Evolutionary conservation across 495 filamentous ascomycete species (phyloP), one percentile per base, ranked within the genome.

Genomic region (Acidiella bohemica): DNA sequence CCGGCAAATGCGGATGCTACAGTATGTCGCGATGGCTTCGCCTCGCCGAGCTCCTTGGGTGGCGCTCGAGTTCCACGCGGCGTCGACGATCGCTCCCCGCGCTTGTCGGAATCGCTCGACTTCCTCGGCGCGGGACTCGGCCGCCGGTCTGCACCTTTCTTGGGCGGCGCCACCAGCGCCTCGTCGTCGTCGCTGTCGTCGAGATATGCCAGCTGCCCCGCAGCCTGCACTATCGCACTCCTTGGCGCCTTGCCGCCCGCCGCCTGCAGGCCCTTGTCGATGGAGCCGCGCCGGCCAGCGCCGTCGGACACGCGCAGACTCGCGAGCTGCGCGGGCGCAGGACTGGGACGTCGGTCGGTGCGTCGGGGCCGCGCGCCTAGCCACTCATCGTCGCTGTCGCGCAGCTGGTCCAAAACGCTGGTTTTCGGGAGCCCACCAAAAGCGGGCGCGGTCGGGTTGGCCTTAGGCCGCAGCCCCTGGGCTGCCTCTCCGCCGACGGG

Each of bases 1-100:
- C 44, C 44, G 8, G 49, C 49, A 23, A 52, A 52, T 6, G 49
- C 36, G 12, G 49, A 52, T 5, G 49, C 49, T n/a, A 52, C 44
- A 23, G 42, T 52, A 20, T 46, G 42, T 3, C 19, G 30, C 1
- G 42, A 39, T 4, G 42, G 42, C 36, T 50, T 35, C 9, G 14
- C 7, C 1, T 12, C 26, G 17, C 5, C 36, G 32, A 26, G 45
- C 19, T 49, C 40, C 9, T 22, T 22, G 5, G 19, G 12, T n/a
- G 39, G 21, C 20, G 21, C 32, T 12, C 32, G 34, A 31, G 23
- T 43, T 26, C 32, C 40, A 8, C 31, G 30, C 24, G 40, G 40
- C 14, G 40, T 36, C n/a, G 11, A 30, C 6, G 39, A 41, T 7
- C 39, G 26, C 29, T 41, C 39, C 11, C 18, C 30, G 4, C 38